Evolutionary conservation across 148 eudicot species (phyloP).

Genomic region (Arbutus unedo): DNA sequence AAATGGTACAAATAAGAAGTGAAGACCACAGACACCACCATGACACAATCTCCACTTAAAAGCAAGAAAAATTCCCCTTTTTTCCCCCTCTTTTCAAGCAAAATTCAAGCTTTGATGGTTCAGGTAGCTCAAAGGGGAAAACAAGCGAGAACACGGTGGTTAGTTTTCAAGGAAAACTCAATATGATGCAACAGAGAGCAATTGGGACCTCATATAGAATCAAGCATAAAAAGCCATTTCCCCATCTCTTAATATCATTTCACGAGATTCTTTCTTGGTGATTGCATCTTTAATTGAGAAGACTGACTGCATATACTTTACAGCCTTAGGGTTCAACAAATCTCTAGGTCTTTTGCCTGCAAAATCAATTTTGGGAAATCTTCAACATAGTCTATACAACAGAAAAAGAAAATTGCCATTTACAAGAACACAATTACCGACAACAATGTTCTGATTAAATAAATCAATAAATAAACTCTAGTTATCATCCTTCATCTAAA

Average conservation of each 20-base stretch:
- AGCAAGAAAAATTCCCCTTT: neutral
- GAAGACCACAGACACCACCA: constrained; percentile 10
- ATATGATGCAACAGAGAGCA: neutral
- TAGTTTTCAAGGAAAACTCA: neutral
- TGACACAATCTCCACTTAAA: constrained; percentile 10
- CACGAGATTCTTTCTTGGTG: constrained; percentile 77
- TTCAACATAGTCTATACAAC: neutral
- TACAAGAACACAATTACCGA: neutral
- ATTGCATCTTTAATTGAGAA: constrained; percentile 86
- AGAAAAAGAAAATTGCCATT: neutral
- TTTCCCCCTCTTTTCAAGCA: neutral
- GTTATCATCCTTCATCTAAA: neutral
- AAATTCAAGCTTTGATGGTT: neutral
- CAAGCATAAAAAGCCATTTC: neutral
- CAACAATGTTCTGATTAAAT: neutral
- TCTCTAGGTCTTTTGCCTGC: constrained; percentile 92
- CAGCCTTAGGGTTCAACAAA: constrained; percentile 68
- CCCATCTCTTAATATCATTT: constrained; percentile 15
- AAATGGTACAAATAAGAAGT: neutral
- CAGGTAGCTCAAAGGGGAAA: neutral
- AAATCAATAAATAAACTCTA: neutral
- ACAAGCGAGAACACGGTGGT: neutral
- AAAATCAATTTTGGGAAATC: constrained; percentile 10
- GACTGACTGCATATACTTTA: constrained; percentile 76
- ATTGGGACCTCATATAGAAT: neutral